These are phyloP conservation scores for Populus hybrid DNA, from an alignment of 441 rosid species.

Conservation along the genomic window DNA sequence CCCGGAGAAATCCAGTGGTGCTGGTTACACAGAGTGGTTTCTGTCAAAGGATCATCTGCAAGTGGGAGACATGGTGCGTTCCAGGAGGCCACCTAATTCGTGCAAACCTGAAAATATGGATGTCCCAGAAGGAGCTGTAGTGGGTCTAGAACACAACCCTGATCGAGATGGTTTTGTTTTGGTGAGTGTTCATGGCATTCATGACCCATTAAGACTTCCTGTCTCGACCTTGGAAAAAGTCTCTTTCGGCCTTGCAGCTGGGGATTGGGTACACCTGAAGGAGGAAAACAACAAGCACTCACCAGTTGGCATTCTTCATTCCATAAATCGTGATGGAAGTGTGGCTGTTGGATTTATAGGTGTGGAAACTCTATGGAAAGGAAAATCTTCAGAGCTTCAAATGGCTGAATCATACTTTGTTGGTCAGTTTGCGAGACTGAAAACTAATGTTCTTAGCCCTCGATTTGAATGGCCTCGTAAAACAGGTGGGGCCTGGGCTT, in stretches of 20 bases:
- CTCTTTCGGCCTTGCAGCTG: conserved; percentile 69
- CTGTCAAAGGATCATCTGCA: conserved; percentile 65
- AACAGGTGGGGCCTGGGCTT: conserved; percentile 57
- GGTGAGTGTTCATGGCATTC: conserved; percentile 76
- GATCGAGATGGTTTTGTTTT: conserved; percentile 59
- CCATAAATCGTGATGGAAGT: conserved; percentile 53
- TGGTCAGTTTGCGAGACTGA: conserved; percentile 75
- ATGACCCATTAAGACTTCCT: conserved; percentile 69
- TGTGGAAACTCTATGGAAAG: conserved; percentile 70
- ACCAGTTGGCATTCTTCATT: conserved; percentile 74
- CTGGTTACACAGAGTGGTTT: conserved; percentile 70
- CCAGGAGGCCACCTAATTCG: conserved; percentile 65
- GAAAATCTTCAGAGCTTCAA: conserved; percentile 60
- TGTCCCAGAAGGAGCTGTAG: conserved; percentile 74
- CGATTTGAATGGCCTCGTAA: conserved; percentile 80
- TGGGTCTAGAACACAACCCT: conserved; percentile 51
- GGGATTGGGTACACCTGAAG: conserved; percentile 89
- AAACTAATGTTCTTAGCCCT: conserved; percentile 55
- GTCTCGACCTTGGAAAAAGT: conserved; percentile 67
- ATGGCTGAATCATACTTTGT: conserved; percentile 66
- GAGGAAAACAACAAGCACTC: conserved; percentile 62
- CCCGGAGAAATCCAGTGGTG: conserved; percentile 30
- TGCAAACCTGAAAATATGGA: conserved; percentile 63
- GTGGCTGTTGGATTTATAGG: conserved; percentile 82
- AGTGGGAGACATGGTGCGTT: conserved; percentile 76